Percentiles rank a stretch among this genome's conserved stretches.
Evolutionary conservation across 768 basidiomycete species (phyloP).

Genomic region (Leccinum olivaceopallidum): DNA sequence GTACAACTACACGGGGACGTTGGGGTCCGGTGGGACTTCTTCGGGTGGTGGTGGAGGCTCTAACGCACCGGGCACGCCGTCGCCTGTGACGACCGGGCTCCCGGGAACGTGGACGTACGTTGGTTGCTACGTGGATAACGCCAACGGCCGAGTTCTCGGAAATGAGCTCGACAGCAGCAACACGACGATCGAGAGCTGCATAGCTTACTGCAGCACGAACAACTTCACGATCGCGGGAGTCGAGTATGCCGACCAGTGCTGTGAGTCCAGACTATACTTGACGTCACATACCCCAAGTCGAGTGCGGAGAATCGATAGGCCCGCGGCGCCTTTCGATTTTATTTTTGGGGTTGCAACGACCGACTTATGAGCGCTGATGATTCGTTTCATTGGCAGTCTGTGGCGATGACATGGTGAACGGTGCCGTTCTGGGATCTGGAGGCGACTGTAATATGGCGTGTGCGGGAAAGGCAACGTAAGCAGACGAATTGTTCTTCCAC

Average conservation of each 20-base stretch:
- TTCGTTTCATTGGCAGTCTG: slow-evolving; percentile 52
- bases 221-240: slow-evolving; percentile 68
- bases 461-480: slow-evolving; percentile 65
- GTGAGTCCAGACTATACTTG: slow-evolving; percentile 35
- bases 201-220: slow-evolving; percentile 51
- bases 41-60: neutral
- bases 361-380: slow-evolving; percentile 8
- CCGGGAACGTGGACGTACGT: slow-evolving; percentile 59
- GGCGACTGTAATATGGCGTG: slow-evolving; percentile 74
- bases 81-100: slow-evolving; percentile 51
- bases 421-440: slow-evolving; percentile 51
- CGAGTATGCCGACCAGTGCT: slow-evolving; percentile 58
- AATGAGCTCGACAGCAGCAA: slow-evolving; percentile 38
- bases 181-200: slow-evolving; percentile 64
- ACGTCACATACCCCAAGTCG: neutral
- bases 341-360: neutral
- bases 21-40: neutral
- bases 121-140: slow-evolving; percentile 74
- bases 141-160: slow-evolving; percentile 58
- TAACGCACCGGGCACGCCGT: neutral
- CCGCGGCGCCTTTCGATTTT: neutral
- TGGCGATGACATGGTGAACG: slow-evolving; percentile 62
- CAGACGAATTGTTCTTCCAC: neutral
- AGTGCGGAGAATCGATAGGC: neutral
- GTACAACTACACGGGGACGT: slow-evolving; percentile 17